Evolutionary conservation across 345 rosid genomes (phyloP).

Genomic region (Arabis alpina): DNA sequence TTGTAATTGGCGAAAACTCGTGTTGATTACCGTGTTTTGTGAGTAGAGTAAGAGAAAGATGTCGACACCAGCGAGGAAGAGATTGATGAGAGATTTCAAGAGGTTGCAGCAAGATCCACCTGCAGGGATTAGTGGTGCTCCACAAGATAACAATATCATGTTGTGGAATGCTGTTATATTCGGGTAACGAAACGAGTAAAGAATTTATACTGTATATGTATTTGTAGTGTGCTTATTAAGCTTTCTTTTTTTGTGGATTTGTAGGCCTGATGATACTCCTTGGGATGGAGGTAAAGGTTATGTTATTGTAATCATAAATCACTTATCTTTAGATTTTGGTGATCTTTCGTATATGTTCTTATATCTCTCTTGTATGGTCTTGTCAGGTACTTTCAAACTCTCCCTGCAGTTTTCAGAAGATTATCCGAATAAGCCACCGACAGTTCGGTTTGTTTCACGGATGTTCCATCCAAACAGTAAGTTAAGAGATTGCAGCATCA

Average conservation of each 20-base stretch:
- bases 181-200: slow-evolving; percentile 48
- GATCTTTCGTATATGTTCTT: background rate
- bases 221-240: slow-evolving; percentile 4
- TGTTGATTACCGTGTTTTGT: background rate
- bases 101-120: slow-evolving; percentile 80
- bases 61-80: slow-evolving; percentile 79
- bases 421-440: slow-evolving; percentile 84
- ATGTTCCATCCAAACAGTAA: slow-evolving; percentile 90
- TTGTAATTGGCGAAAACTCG: background rate
- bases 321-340: background rate
- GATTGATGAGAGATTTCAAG: slow-evolving; percentile 79
- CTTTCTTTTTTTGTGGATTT: slow-evolving; percentile 32
- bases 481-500: slow-evolving; percentile 30
- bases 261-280: slow-evolving; percentile 75
- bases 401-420: slow-evolving; percentile 79
- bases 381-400: slow-evolving; percentile 73
- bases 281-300: slow-evolving; percentile 68
- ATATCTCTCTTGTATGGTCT: slow-evolving; percentile 19
- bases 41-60: slow-evolving; percentile 47
- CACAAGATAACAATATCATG: slow-evolving; percentile 72
- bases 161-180: slow-evolving; percentile 78
- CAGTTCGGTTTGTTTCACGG: slow-evolving; percentile 78
- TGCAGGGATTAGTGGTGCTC: slow-evolving; percentile 76
- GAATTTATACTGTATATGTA: background rate
- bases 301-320: background rate